Evolutionary conservation across 768 basidiomycete genomes (phyloP), one percentile per base, ranked within the genome.

Genomic region (Fibroporia radiculosa): DNA sequence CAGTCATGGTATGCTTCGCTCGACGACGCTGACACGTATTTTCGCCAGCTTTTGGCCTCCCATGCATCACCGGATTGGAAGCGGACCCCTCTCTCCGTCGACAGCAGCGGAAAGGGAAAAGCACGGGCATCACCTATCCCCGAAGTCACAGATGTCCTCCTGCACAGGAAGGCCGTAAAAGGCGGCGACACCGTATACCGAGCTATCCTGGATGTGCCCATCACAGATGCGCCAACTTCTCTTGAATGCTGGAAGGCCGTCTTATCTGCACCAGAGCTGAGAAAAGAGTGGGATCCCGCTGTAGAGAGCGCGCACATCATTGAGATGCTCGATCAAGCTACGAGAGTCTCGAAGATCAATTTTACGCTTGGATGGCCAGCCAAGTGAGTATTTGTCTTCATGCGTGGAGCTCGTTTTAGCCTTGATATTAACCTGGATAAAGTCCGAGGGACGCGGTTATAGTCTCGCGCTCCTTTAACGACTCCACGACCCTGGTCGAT

Each of bases 351-450:
- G 18, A 91, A 88, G 68, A 96, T 92, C 0, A 88, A 91, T 51
- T 97, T 90, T 60, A 82, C 82, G 6, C 66, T 99, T 8, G 95
- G 95, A 1, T 99, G 95, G 95, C 95, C 95, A 45, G 93, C 92
- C 45, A 93, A 84, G 93, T 95, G 59, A 57, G 90, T 74, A 27
- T 19, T 16, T 18, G n/a, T n/a, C n/a, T n/a, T n/a, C n/a, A n/a
- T n/a, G n/a, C 36, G 19, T 36, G 18, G 23, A 36, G 8, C 35
- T 8, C 35, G 7, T 10, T 8, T 12, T 36, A 6, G 31, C 31
- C 19, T 26, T 33, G 4, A 45, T 26, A 20, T 19, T 41, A 39
- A 48, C 45, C 19, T 12, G n/a, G 37, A 37, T 42, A 22, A 48
- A 95, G 90, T 59, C 95, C 95, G 3, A 73, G 95, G 53, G 95